These are phyloP conservation scores for Lachnellula arida DNA, from an alignment of 2,329 filamentous ascomycete genomes.

Conservation along the genomic window DNA sequence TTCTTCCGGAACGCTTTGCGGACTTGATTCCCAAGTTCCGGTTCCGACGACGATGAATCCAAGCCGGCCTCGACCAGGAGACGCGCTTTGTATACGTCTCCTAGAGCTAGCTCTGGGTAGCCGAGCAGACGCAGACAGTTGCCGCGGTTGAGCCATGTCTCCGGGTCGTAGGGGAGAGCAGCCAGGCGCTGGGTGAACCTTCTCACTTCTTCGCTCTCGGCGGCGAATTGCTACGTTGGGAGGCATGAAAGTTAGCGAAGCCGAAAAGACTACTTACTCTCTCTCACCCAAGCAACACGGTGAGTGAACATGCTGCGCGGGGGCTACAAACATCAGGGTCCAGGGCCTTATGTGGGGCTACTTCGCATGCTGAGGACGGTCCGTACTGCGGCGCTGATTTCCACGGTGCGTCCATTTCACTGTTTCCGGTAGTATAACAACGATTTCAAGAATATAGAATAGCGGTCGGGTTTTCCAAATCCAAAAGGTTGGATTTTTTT, in stretches of 20 bases:
- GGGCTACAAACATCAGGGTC: constrained; percentile 22
- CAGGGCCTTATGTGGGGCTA: constrained; percentile 16
- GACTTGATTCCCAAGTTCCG: constrained; percentile 25
- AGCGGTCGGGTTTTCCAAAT: background rate
- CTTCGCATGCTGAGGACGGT: constrained; percentile 23
- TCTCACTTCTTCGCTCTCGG: constrained; percentile 18
- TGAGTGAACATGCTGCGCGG: constrained; percentile 3
- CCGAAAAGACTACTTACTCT: background rate
- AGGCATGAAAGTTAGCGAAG: constrained; percentile 6
- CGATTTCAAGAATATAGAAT: background rate
- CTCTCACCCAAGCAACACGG: background rate
- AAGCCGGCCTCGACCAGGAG: constrained; percentile 27
- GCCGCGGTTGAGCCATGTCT: constrained; percentile 25
- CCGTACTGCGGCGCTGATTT: constrained; percentile 13
- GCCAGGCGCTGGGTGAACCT: constrained; percentile 19
- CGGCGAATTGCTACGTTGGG: constrained; percentile 15
- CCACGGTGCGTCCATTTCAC: constrained; percentile 20
- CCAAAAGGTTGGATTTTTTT: background rate
- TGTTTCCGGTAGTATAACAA: background rate
- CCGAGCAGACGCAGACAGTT: constrained; percentile 25
- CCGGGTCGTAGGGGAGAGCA: constrained; percentile 25
- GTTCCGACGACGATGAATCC: background rate
- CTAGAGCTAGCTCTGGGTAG: constrained; percentile 31
- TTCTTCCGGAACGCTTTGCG: constrained; percentile 25
- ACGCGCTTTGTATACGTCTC: constrained; percentile 31